phyloP scores from a whole-genome alignment of 2,329 filamentous ascomycete species.

The Boeremia lycopersici region DNA sequence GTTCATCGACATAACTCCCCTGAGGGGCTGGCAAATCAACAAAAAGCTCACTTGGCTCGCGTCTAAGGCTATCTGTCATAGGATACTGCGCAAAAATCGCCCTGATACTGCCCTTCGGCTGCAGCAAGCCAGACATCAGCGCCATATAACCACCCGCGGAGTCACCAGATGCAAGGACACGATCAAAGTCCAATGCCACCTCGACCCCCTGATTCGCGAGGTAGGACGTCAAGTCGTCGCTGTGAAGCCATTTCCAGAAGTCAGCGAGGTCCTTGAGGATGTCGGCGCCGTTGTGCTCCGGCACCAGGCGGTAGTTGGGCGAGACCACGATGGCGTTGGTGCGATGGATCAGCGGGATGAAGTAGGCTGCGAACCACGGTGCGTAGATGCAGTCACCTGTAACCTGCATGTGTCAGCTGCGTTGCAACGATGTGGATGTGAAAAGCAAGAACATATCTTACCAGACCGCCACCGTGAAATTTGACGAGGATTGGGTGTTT shows the following conservation, averaged over 20 bases:
- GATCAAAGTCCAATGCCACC: constrained; percentile 31
- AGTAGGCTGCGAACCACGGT: constrained; percentile 39
- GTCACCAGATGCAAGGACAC: constrained; percentile 43
- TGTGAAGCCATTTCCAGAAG: constrained; percentile 56
- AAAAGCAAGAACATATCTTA: constrained; percentile 24
- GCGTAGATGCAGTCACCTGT: constrained; percentile 36
- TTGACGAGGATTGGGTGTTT: constrained; percentile 51
- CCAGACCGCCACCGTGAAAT: constrained; percentile 55
- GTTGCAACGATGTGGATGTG: neutral
- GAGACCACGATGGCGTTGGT: constrained; percentile 54
- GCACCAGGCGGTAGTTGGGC: constrained; percentile 60
- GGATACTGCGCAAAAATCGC: constrained; percentile 38
- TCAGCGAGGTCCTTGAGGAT: constrained; percentile 56
- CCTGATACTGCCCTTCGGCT: constrained; percentile 28
- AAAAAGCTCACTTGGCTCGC: neutral
- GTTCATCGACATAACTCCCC: constrained; percentile 25
- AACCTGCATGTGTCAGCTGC: neutral
- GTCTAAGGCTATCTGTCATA: constrained; percentile 30
- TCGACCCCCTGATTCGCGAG: constrained; percentile 20
- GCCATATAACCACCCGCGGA: constrained; percentile 50
- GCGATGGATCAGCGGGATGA: constrained; percentile 48
- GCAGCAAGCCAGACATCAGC: constrained; percentile 36
- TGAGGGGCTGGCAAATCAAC: constrained; percentile 17
- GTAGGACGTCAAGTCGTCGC: constrained; percentile 12
- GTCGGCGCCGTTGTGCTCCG: constrained; percentile 54